phyloP scores from a whole-genome alignment of 495 filamentous ascomycete genomes.

The Thermothielavioides terrestris region DNA sequence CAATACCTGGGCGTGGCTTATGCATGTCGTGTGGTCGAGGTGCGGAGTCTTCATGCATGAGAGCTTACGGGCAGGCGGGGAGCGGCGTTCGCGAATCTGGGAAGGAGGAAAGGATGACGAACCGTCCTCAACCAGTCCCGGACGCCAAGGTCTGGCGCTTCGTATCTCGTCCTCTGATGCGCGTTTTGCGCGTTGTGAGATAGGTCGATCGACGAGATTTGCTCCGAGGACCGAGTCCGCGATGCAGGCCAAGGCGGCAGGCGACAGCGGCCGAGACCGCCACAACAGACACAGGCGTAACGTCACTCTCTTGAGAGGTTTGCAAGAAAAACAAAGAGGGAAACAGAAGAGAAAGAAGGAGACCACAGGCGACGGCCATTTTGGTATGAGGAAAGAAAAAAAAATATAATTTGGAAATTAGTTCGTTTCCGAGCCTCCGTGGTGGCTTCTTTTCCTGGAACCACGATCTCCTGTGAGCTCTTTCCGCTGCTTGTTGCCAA shows the following conservation, averaged over 20 bases:
- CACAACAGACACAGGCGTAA: too few relatives aligned
- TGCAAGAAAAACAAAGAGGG: too few relatives aligned
- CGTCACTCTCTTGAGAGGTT: too few relatives aligned
- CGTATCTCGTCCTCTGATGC: not conserved
- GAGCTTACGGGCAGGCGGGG: not conserved
- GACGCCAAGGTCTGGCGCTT: not conserved
- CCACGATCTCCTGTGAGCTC: too few relatives aligned
- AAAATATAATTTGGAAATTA: too few relatives aligned
- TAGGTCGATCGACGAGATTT: not conserved
- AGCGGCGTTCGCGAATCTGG: not conserved
- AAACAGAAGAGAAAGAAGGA: too few relatives aligned
- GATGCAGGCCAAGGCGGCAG: conserved; percentile 17
- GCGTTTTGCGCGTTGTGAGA: not conserved
- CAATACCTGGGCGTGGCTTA: not conserved
- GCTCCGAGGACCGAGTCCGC: not conserved
- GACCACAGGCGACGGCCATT: too few relatives aligned
- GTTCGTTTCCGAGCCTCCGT: too few relatives aligned
- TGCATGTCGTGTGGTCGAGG: not conserved
- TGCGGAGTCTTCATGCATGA: not conserved
- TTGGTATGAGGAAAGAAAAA: too few relatives aligned
- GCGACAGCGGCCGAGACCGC: conserved; percentile 2
- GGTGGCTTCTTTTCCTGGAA: too few relatives aligned
- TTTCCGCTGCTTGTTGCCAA: too few relatives aligned
- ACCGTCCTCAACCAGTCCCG: not conserved
- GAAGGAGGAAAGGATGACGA: not conserved